Evolutionary conservation across 2,329 filamentous ascomycete genomes (phyloP).

Genomic region (Zymoseptoria crescenta): DNA sequence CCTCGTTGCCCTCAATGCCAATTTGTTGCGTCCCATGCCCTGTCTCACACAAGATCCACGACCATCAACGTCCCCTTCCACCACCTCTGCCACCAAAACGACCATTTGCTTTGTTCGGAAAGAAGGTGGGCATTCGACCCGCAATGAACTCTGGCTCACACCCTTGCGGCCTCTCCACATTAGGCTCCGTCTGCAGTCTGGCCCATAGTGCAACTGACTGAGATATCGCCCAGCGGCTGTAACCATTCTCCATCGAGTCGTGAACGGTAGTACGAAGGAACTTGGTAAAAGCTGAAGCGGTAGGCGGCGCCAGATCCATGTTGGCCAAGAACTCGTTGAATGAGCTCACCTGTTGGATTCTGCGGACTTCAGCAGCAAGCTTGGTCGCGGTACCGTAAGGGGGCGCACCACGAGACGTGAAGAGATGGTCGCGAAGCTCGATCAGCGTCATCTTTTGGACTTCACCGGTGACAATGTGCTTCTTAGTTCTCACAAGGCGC

Average conservation of each 20-base stretch:
- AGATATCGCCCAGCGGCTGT: conserved; percentile 12
- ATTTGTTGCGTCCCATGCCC: too few species aligned
- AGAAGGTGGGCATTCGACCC: conserved; percentile 8
- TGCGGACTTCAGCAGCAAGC: conserved; percentile 12
- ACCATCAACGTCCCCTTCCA: neutral
- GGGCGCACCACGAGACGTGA: conserved; percentile 16
- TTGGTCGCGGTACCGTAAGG: conserved; percentile 13
- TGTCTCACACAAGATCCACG: neutral
- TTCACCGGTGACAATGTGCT: conserved; percentile 1
- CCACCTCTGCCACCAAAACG: neutral
- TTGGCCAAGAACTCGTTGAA: conserved; percentile 12
- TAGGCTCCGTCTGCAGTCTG: conserved; percentile 11
- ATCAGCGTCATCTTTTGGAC: conserved; percentile 6
- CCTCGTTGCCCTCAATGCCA: too few species aligned
- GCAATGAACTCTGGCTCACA: conserved; percentile 2
- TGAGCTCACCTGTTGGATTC: conserved; percentile 15
- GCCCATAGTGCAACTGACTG: conserved; percentile 15
- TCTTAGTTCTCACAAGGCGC: neutral
- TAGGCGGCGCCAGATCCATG: conserved; percentile 11
- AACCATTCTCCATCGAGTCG: conserved; percentile 14
- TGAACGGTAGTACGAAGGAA: conserved; percentile 12
- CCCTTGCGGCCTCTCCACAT: conserved; percentile 8
- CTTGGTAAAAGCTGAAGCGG: conserved; percentile 6
- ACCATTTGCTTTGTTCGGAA: conserved; percentile 4
- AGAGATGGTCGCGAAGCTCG: conserved; percentile 12